Evolutionary conservation across 2,329 filamentous ascomycete genomes (phyloP).

Genomic region (Botrytis galanthina): DNA sequence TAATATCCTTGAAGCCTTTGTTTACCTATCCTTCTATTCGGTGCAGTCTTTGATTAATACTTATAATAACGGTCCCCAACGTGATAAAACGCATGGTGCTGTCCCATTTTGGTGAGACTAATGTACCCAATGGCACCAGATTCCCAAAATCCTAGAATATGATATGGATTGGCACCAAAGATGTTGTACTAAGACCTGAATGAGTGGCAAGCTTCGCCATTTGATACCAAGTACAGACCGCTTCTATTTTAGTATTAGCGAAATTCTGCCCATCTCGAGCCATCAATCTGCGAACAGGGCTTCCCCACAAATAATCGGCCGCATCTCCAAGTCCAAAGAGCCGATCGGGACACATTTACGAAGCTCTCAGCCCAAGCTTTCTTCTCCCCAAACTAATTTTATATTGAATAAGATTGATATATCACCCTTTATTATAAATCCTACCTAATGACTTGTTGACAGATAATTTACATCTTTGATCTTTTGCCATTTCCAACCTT

Average conservation of each 20-base stretch:
- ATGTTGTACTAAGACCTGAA: neutral
- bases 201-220: neutral
- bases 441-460: neutral
- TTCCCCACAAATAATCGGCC: constrained; percentile 2
- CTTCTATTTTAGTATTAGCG: neutral
- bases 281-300: neutral
- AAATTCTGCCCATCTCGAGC: neutral
- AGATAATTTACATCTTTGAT: neutral
- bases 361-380: neutral
- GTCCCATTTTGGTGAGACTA: neutral
- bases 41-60: neutral
- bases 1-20: neutral
- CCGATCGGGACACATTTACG: constrained; percentile 16
- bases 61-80: neutral
- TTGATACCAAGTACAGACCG: neutral
- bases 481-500: neutral
- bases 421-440: neutral
- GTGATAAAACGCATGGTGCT: neutral
- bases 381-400: neutral
- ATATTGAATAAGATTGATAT: constrained; percentile 11
- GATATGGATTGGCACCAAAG: neutral
- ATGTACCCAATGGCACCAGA: neutral
- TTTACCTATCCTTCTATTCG: neutral
- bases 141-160: neutral
- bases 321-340: neutral